Conservation (phyloP, 2,329 filamentous ascomycete species). For the Cercospora janseana region DNA sequence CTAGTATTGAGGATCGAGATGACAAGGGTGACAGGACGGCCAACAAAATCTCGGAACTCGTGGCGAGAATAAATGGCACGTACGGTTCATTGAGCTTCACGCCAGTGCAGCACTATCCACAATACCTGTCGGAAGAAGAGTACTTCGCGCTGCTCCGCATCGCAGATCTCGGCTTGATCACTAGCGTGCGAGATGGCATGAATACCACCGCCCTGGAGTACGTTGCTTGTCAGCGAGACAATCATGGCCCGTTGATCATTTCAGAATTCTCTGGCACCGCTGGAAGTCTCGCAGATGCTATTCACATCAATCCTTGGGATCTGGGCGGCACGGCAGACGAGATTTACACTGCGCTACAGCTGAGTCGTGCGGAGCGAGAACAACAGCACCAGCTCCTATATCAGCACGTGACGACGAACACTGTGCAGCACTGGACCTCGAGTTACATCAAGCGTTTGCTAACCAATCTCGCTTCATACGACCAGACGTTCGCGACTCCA, state of each 20-base stretch:
- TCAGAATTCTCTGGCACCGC: conserved; percentile 97
- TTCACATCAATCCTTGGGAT: conserved; percentile 97
- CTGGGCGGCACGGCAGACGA: conserved; percentile 77
- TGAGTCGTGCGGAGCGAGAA: conserved; percentile 65
- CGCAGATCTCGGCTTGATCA: conserved; percentile 89
- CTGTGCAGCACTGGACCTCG: conserved; percentile 80
- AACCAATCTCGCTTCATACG: conserved; percentile 74
- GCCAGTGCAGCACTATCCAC: conserved; percentile 90
- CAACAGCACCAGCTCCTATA: conserved; percentile 74
- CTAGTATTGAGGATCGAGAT: conserved; percentile 67
- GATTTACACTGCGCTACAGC: conserved; percentile 77
- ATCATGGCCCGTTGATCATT: conserved; percentile 82
- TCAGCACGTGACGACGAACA: conserved; percentile 79
- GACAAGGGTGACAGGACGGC: conserved; percentile 78
- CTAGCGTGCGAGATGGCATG: conserved; percentile 94
- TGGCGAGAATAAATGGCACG: conserved; percentile 85
- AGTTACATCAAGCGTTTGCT: conserved; percentile 76
- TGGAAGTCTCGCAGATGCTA: conserved; percentile 77
- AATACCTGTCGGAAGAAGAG: conserved; percentile 84
- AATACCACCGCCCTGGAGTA: conserved; percentile 97
- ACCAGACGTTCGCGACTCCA: conserved; percentile 73
- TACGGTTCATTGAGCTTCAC: conserved; percentile 86
- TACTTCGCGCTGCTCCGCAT: conserved; percentile 92
- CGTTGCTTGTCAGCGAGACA: conserved; percentile 84
- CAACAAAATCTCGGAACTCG: conserved; percentile 84